Conservation (phyloP, 257 asterid genomes). For the Rubia yunnanensis region DNA sequence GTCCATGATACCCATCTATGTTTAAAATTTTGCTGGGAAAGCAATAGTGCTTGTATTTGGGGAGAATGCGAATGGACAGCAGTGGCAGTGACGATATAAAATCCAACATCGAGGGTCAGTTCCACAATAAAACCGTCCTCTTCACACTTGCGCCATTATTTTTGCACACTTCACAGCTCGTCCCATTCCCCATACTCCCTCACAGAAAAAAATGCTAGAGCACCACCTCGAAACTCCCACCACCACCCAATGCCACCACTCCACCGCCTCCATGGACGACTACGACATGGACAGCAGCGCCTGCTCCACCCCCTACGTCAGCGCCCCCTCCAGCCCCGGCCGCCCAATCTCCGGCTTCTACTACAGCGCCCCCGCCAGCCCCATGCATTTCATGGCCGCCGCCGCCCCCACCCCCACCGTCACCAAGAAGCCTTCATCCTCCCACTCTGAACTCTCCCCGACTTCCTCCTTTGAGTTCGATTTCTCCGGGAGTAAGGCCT, state of each 20-base stretch:
- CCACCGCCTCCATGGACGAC: conserved; percentile 28
- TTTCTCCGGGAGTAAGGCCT: conserved; percentile 30
- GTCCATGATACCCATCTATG: too few species aligned
- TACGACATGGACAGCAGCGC: conserved; percentile 51
- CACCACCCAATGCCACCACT: conserved; percentile 7
- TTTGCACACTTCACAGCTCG: conserved; percentile 10
- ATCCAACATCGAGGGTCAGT: conserved; percentile 9
- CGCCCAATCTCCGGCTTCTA: conserved; percentile 81
- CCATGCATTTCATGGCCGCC: conserved; percentile 66
- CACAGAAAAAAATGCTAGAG: conserved; percentile 35
- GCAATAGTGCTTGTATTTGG: not conserved
- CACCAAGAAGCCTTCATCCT: not conserved
- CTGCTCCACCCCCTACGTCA: conserved; percentile 87
- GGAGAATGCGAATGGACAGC: conserved; percentile 13
- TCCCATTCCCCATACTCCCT: conserved; percentile 9
- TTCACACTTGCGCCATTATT: conserved; percentile 8
- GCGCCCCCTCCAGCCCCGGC: conserved; percentile 90
- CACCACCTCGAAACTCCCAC: conserved; percentile 25
- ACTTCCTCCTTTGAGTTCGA: conserved; percentile 56
- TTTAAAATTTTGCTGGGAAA: too few species aligned
- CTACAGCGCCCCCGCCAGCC: conserved; percentile 87
- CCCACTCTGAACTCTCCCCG: conserved; percentile 10
- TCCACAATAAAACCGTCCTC: conserved; percentile 6
- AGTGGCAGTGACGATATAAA: conserved; percentile 35
- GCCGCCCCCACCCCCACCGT: conserved; percentile 7